Evolutionary conservation across 345 rosid species (phyloP).

Genomic region (Populus ilicifolia): DNA sequence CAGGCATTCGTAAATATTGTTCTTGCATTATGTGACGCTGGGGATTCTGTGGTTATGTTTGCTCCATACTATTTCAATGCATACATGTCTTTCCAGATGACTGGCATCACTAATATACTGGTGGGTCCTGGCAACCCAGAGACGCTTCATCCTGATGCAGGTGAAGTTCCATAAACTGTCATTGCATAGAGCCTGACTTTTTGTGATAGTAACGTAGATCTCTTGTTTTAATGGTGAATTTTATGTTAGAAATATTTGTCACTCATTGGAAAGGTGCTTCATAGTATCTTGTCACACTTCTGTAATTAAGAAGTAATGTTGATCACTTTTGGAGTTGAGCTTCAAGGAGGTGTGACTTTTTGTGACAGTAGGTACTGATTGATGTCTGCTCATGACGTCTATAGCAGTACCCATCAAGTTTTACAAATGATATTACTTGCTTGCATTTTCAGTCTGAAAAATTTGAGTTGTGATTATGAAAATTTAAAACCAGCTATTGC

Average conservation of each 20-base stretch:
- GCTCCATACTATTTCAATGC: slow-evolving; percentile 97
- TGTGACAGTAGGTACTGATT: neutral
- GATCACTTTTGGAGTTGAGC: neutral
- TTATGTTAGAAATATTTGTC: neutral
- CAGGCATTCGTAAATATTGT: slow-evolving; percentile 95
- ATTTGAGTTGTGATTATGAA: neutral
- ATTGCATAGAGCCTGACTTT: neutral
- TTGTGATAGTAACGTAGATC: neutral
- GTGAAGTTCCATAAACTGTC: slow-evolving; percentile 29
- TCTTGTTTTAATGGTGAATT: neutral
- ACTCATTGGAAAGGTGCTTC: neutral
- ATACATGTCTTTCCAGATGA: slow-evolving; percentile 98
- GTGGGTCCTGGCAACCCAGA: slow-evolving; percentile 72
- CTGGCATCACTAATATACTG: slow-evolving; percentile 76
- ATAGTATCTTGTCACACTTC: neutral
- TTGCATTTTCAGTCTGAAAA: neutral
- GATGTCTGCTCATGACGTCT: neutral
- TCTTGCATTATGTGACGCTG: slow-evolving; percentile 78
- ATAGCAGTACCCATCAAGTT: neutral
- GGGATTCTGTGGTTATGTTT: slow-evolving; percentile 91
- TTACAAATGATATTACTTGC: neutral
- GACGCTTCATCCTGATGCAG: slow-evolving; percentile 89
- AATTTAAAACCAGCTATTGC: neutral
- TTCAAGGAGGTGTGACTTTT: neutral
- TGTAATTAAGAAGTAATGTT: neutral